Evolutionary conservation across 495 filamentous ascomycete species (phyloP), one percentile per base, ranked within the genome.

Genomic region (Delitschia confertaspora): DNA sequence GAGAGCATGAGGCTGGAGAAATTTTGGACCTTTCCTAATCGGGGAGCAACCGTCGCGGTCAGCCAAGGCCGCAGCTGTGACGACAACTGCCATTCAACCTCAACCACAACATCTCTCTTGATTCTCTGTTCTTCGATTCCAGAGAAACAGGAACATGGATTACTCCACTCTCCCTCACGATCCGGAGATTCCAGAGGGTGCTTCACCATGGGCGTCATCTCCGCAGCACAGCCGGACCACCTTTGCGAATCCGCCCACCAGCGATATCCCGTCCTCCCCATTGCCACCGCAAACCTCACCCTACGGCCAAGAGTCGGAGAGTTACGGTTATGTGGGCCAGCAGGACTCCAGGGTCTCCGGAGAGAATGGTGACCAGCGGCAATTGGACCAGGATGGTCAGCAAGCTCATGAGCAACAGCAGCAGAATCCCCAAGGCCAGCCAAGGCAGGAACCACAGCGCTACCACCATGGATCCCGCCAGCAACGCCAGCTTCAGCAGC

Each of bases 141-240:
- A n/a, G n/a, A n/a, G n/a, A n/a, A n/a, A n/a, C n/a, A n/a, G n/a
- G n/a, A n/a, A 47, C 26, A 94, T 94, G 87, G 87, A 94, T 64
- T 94, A 91, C 65, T 85, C 85, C 37, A 63, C 80, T 39, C 73
- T 85, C 19, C 76, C 82, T 56, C 64, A 76, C 53, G 86, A 91
- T 62, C 76, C 78, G 10, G 83, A 88, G 6, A 68, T 85, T 52
- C 73, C 78, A 8, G 70, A 67, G 16, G 86, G 75, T 20, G 59
- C 74, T 26, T 88, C 84, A 6, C 85, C 86, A 14, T 94, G 87
- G 87, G 76, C 76, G 4, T 78, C 77, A 9, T 85, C 84, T 27
- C 85, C 85, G 27, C 75, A 78, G 56, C 71, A 73, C 53, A 70
- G 72, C 49, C 67, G 75, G 38, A 66, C 72, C 26, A 63, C 67